Evolutionary conservation across 352 stramenopile species (phyloP).

Genomic region (Peronospora belbahrii): DNA sequence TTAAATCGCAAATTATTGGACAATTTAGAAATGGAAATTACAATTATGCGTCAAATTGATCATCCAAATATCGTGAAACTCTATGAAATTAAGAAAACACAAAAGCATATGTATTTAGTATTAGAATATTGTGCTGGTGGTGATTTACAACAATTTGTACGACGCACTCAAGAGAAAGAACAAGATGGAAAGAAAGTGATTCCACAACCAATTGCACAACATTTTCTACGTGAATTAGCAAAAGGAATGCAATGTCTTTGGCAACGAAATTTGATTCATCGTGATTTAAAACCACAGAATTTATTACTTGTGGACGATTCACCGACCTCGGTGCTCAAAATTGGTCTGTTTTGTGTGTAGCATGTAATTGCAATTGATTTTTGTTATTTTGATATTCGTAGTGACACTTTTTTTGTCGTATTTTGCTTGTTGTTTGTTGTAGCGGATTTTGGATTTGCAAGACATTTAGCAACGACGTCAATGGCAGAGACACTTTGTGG

Average conservation of each 20-base stretch:
- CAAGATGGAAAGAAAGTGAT: constrained; percentile 9
- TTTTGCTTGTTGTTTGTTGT: not conserved
- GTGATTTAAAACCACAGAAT: constrained; percentile 94
- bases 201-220: constrained; percentile 36
- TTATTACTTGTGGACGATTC: constrained; percentile 83
- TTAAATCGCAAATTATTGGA: constrained; percentile 92
- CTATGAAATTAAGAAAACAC: constrained; percentile 93
- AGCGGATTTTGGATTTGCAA: constrained; percentile 96
- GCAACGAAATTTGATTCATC: constrained; percentile 78
- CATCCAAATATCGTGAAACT: constrained; percentile 95
- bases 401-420: constrained; percentile 1
- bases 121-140: constrained; percentile 94
- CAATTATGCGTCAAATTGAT: constrained; percentile 91
- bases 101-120: constrained; percentile 94
- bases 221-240: constrained; percentile 61
- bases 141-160: constrained; percentile 93
- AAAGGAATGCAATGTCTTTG: constrained; percentile 70
- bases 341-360: constrained; percentile 32
- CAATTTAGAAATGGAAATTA: constrained; percentile 95
- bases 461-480: constrained; percentile 86
- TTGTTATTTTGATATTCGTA: constrained; percentile 3
- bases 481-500: constrained; percentile 95
- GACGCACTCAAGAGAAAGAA: constrained; percentile 28
- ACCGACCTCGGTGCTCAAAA: constrained; percentile 48
- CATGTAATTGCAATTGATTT: no score